Evolutionary conservation across 192 early-diverging fungal species (phyloP), one percentile per base, ranked within the genome.

Genomic region (Coemansia furcata): DNA sequence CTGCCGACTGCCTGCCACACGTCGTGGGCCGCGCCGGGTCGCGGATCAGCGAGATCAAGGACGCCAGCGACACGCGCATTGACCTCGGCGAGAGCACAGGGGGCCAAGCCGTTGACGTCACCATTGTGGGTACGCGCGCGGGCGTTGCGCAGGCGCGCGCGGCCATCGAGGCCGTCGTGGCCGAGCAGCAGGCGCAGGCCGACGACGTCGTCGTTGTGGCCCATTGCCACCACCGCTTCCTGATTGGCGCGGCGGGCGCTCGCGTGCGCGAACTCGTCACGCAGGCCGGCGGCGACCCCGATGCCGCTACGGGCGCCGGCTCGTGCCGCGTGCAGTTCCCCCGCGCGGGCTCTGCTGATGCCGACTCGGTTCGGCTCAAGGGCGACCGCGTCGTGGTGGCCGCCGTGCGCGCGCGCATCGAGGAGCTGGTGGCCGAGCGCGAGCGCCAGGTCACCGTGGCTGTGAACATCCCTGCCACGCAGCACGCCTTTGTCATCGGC

Each of bases 401-500:
- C 0, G 65, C 65, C 2, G 69, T 75, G 35, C 62, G 66, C 40
- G n/a, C 29, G 30, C 74, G 77, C 4, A 75, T 89, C 49, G 88
- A 87, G 26, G 84, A 72, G 59, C 66, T 80, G 30, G 78, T 74
- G 2, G 78, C 72, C 35, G 85, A 88, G 61, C 84, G 86, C 63
- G 82, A 89, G 72, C 84, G 85, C 68, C 84, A 87, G 67, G 74
- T 77, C 26, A 87, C 86, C 8, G 43, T 88, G 5, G 65, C 63
- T 3, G 70, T 95, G n/a, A 40, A 63, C 43, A 87, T 97, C 62
- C 94, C 94, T 1, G 86, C 82, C 11, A 83, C 86, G 12, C 84
- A 94, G 50, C 93, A 96, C 69, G 86, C 89, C 14, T 83, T 86
- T 43, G 76, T 97, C 40, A 97, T 95, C 65, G 95, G 95, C 10